These are phyloP conservation scores for Beta macrorhiza DNA, from an alignment of 179 eudicot genomes.

Conservation along the genomic window DNA sequence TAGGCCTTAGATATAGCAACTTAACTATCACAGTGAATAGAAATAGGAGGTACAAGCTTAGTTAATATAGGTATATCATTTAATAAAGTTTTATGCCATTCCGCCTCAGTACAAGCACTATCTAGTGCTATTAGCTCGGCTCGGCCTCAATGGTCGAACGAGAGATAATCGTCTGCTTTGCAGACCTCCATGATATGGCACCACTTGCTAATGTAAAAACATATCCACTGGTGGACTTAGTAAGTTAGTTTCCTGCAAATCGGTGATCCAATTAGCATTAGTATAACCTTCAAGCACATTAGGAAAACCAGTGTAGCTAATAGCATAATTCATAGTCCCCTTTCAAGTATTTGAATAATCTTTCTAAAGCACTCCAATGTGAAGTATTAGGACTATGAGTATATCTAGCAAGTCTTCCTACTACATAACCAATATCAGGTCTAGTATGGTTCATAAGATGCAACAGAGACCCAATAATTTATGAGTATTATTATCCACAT, in stretches of 20 bases:
- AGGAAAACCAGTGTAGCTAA: constrained; percentile 4
- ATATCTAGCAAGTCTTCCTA: not conserved
- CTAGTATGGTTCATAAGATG: too few relatives aligned
- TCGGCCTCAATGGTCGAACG: constrained; percentile 3
- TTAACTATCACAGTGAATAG: not conserved
- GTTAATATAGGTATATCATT: not conserved
- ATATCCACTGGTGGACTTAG: not conserved
- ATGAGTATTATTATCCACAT: not conserved
- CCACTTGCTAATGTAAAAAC: constrained; percentile 1
- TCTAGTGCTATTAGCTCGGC: not conserved
- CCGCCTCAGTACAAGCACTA: not conserved
- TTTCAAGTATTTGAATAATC: not conserved
- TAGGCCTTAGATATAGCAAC: not conserved
- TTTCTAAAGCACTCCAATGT: not conserved
- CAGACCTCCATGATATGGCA: not conserved
- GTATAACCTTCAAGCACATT: not conserved
- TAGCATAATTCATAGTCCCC: not conserved
- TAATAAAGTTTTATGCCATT: not conserved
- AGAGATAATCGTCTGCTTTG: not conserved
- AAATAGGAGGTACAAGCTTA: constrained; percentile 5
- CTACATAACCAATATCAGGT: not conserved
- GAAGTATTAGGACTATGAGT: not conserved
- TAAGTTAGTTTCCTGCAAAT: constrained; percentile 3
- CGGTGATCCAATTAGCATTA: constrained; percentile 5
- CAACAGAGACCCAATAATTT: too few relatives aligned